phyloP scores from a whole-genome alignment of 2,329 filamentous ascomycete species.

The Claviceps arundinis region DNA sequence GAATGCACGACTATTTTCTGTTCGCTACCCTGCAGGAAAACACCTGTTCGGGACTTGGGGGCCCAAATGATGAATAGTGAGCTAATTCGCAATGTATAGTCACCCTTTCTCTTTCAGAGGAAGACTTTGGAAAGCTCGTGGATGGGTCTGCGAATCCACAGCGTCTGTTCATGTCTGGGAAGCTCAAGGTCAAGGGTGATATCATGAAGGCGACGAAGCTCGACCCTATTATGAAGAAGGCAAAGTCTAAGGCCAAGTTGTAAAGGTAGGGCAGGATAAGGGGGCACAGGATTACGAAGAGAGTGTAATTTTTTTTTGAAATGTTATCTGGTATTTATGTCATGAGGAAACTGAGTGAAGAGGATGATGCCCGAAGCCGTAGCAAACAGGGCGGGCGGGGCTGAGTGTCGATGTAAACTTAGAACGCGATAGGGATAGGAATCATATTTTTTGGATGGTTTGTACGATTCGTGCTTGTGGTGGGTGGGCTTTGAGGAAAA shows the following conservation, averaged over 20 bases:
- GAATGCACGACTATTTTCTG: too few relatives aligned
- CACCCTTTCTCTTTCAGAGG: constrained; percentile 71
- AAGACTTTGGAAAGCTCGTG: constrained; percentile 75
- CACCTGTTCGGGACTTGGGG: too few relatives aligned
- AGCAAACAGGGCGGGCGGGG: too few relatives aligned
- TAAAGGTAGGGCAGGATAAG: constrained; percentile 26
- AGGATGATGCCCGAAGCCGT: too few relatives aligned
- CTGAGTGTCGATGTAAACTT: too few relatives aligned
- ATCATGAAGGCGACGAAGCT: constrained; percentile 98
- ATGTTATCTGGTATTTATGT: not conserved
- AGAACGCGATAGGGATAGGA: too few relatives aligned
- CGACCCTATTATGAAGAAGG: constrained; percentile 83
- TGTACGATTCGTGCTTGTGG: too few relatives aligned
- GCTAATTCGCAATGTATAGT: constrained; percentile 36
- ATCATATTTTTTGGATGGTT: too few relatives aligned
- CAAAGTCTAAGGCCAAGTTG: constrained; percentile 72
- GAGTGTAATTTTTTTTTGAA: not conserved
- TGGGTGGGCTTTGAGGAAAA: too few relatives aligned
- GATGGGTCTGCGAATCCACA: constrained; percentile 86
- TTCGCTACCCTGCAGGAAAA: too few relatives aligned
- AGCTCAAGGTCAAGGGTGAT: constrained; percentile 96
- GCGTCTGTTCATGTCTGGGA: constrained; percentile 93
- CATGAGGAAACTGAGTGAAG: not conserved
- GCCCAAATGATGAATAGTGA: too few relatives aligned
- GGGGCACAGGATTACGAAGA: not conserved